Percentiles rank a stretch among this genome's conserved stretches.
Conservation (phyloP, 441 rosid genomes). For the Populus hybrid region DNA sequence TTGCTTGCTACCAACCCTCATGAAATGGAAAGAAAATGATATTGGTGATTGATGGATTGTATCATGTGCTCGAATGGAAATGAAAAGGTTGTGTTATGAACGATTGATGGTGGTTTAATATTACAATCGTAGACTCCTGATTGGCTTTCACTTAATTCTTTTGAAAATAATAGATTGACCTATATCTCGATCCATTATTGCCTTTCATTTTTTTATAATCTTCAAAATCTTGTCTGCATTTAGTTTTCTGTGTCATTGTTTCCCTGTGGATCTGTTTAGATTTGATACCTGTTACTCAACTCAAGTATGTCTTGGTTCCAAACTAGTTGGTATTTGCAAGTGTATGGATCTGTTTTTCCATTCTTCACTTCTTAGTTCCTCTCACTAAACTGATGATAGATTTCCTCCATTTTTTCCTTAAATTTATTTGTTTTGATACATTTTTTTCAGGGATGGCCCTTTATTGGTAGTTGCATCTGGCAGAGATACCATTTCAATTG, state of each 20-base stretch:
- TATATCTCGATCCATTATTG: neutral
- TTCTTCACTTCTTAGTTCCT: neutral
- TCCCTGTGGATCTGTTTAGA: neutral
- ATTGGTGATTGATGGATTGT: neutral
- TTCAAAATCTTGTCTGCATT: neutral
- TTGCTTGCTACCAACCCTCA: neutral
- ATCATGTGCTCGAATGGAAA: neutral
- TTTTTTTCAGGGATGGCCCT: conserved; percentile 74
- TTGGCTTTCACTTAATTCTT: neutral
- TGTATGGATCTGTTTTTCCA: neutral
- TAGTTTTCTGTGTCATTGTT: neutral
- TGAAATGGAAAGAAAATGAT: neutral
- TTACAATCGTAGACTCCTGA: neutral
- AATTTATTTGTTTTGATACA: neutral
- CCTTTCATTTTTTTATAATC: neutral
- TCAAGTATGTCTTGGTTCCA: neutral
- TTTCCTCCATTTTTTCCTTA: neutral
- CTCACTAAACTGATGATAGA: neutral
- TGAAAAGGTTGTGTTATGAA: neutral
- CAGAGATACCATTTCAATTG: conserved; percentile 69
- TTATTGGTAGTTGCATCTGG: conserved; percentile 91
- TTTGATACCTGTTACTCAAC: neutral
- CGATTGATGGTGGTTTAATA: neutral
- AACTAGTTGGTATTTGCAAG: neutral
- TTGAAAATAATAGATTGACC: neutral